Conservation (phyloP, 1,284 basidiomycete species). For the Sanghuangporus baumii region DNA sequence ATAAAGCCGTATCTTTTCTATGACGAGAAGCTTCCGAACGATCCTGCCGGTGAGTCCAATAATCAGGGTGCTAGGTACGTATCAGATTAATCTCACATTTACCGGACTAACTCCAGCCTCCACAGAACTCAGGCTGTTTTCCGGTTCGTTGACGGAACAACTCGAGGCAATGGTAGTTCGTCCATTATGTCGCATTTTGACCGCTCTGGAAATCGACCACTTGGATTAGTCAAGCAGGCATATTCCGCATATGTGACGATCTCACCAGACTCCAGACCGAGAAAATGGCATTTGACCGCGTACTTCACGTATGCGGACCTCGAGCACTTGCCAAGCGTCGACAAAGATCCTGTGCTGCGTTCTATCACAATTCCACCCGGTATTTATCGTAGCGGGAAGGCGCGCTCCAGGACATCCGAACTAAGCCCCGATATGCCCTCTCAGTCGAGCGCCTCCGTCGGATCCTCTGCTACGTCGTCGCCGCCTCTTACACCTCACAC, state of each 20-base stretch:
- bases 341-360: slow-evolving; percentile 46
- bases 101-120: neutral
- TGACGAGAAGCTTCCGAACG: slow-evolving; percentile 51
- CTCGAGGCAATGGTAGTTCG: slow-evolving; percentile 41
- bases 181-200: slow-evolving; percentile 56
- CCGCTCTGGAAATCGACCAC: slow-evolving; percentile 44
- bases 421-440: slow-evolving; percentile 13
- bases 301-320: slow-evolving; percentile 62
- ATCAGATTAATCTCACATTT: slow-evolving; percentile 12
- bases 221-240: slow-evolving; percentile 56
- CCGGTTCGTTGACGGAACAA: slow-evolving; percentile 53
- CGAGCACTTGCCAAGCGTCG: slow-evolving; percentile 50
- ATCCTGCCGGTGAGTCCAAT: slow-evolving; percentile 29
- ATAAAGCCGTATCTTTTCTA: slow-evolving; percentile 59
- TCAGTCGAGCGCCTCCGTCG: slow-evolving; percentile 13
- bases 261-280: slow-evolving; percentile 39
- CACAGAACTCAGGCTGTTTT: slow-evolving; percentile 39
- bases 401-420: slow-evolving; percentile 40
- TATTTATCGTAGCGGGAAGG: slow-evolving; percentile 56
- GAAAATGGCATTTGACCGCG: slow-evolving; percentile 59
- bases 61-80: slow-evolving; percentile 37
- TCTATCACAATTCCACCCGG: slow-evolving; percentile 48
- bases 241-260: slow-evolving; percentile 57
- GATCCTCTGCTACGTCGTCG: slow-evolving; percentile 24
- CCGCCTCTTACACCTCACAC: slow-evolving; percentile 25